A percentile compares a stretch with the other conserved stretches of the same genome.
Evolutionary conservation across 495 filamentous ascomycete species (phyloP).

Genomic region (Penicillium longicatenatum): DNA sequence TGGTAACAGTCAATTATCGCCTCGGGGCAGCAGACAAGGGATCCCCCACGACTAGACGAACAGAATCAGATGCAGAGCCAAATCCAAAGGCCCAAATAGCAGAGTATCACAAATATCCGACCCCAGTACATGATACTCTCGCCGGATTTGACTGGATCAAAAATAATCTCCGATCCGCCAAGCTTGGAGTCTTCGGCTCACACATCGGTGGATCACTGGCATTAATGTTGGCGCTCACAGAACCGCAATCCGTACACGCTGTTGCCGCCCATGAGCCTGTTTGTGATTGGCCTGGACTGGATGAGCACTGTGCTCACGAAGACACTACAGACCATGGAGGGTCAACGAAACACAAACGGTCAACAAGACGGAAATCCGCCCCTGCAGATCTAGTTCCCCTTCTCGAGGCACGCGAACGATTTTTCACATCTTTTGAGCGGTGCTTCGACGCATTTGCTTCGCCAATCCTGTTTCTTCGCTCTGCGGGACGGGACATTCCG

Average conservation of each 20-base stretch:
- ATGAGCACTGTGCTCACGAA: slow-evolving; percentile 36
- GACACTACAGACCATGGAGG: neutral
- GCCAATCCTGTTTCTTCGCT: slow-evolving; percentile 59
- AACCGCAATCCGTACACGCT: slow-evolving; percentile 46
- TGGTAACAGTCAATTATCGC: slow-evolving; percentile 47
- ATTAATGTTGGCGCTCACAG: slow-evolving; percentile 60
- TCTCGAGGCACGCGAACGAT: slow-evolving; percentile 37
- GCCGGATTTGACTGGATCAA: slow-evolving; percentile 44
- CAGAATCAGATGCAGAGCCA: neutral
- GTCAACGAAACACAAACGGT: slow-evolving; percentile 12
- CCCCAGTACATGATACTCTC: slow-evolving; percentile 46
- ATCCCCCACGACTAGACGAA: slow-evolving; percentile 19
- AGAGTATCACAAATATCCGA: slow-evolving; percentile 35
- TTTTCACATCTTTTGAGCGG: slow-evolving; percentile 50
- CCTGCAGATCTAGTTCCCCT: slow-evolving; percentile 39
- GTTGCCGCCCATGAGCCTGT: slow-evolving; percentile 39
- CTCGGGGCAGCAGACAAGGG: slow-evolving; percentile 45
- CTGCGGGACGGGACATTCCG: slow-evolving; percentile 45
- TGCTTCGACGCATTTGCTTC: slow-evolving; percentile 63
- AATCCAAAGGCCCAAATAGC: neutral
- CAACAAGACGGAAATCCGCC: slow-evolving; percentile 17
- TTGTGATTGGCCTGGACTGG: slow-evolving; percentile 45
- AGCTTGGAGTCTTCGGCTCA: slow-evolving; percentile 52
- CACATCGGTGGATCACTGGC: slow-evolving; percentile 59
- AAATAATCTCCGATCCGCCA: slow-evolving; percentile 28